Conservation (phyloP, 2,329 filamentous ascomycete species). For the Scytalidium lignicola region DNA sequence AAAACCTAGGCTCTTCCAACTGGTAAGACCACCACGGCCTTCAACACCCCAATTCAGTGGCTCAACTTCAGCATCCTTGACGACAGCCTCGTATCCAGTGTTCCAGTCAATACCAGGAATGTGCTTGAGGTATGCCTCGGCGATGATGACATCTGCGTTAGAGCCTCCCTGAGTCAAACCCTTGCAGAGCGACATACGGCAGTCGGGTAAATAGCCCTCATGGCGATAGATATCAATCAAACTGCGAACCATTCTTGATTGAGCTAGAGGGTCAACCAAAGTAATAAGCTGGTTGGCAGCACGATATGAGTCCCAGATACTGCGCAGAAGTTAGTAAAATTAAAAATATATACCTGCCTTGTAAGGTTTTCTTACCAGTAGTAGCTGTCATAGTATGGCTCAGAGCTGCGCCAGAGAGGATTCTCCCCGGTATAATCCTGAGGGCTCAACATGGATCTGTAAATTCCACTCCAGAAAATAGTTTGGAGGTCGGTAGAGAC, state of each 20-base stretch:
- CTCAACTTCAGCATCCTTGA: conserved; percentile 49
- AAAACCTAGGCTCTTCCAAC: conserved; percentile 66
- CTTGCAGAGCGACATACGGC: conserved; percentile 64
- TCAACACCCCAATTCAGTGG: conserved; percentile 65
- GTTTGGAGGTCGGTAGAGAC: conserved; percentile 48
- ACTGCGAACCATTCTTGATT: conserved; percentile 64
- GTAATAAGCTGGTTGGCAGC: conserved; percentile 65
- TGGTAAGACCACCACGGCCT: conserved; percentile 64
- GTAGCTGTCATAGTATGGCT: conserved; percentile 71
- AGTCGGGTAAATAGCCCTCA: conserved; percentile 37
- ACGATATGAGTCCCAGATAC: conserved; percentile 68
- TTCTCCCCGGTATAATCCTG: conserved; percentile 73
- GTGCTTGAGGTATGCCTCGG: conserved; percentile 64
- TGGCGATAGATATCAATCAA: conserved; percentile 66
- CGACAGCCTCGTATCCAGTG: conserved; percentile 62
- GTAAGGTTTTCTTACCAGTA: conserved; percentile 20
- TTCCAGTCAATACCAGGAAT: conserved; percentile 64
- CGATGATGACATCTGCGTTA: conserved; percentile 65
- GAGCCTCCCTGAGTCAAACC: conserved; percentile 69
- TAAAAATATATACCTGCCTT: too few relatives aligned
- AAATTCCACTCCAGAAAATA: conserved; percentile 65
- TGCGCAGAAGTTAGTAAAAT: conserved; percentile 55
- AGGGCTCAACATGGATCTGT: conserved; percentile 63
- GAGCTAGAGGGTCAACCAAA: conserved; percentile 57
- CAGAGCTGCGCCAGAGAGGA: conserved; percentile 57